phyloP scores from a whole-genome alignment of 2,329 filamentous ascomycete genomes.

The Aspergillus sp. region DNA sequence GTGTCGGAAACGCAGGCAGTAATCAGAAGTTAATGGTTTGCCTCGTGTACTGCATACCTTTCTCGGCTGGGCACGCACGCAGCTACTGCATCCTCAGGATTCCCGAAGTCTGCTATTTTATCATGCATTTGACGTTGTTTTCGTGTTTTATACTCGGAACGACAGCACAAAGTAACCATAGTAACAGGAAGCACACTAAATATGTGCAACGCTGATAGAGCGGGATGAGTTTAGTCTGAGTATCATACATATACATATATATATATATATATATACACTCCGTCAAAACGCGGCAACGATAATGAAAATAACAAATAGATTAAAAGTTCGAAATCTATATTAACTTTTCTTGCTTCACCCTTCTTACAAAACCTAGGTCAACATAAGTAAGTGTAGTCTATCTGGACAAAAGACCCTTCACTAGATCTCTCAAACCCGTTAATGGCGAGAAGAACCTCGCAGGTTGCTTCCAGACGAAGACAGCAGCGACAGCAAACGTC shows the following conservation, averaged over 20 bases:
- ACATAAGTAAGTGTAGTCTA: no score
- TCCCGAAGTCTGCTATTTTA: no score
- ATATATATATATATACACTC: background rate
- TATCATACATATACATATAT: no score
- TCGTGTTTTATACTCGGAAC: background rate
- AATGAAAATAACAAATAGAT: background rate
- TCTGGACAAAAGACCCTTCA: conserved; percentile 14
- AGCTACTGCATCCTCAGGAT: no score
- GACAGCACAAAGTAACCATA: background rate
- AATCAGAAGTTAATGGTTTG: no score
- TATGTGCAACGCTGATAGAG: background rate
- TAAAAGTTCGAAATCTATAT: background rate
- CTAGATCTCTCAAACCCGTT: conserved; percentile 15
- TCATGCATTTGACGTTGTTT: no score
- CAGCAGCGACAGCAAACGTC: conserved; percentile 28
- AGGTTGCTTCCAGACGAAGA: conserved; percentile 34
- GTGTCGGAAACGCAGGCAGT: no score
- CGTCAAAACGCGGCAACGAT: background rate
- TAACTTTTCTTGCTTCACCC: background rate
- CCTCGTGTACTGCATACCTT: no score
- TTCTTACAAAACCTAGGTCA: background rate
- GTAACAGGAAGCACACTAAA: background rate
- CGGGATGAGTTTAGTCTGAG: background rate
- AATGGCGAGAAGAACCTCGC: conserved; percentile 21
- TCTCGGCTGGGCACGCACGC: background rate